Evolutionary conservation across 2,329 filamentous ascomycete species (phyloP), one percentile per base, ranked within the genome.

Genomic region (Fusarium sp.): DNA sequence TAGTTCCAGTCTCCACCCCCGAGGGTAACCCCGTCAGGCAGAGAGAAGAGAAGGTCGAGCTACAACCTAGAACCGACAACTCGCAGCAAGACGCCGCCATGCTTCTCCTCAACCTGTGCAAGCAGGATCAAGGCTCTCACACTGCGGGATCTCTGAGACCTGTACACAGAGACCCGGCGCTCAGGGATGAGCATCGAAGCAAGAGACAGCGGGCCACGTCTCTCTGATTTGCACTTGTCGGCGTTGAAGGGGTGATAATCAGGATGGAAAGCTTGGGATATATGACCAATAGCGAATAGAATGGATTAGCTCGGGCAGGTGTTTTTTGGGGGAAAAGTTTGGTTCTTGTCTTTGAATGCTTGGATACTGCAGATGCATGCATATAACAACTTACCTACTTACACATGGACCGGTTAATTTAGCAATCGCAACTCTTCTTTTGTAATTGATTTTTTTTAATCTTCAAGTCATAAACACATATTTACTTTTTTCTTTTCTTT

Each of bases 171-270:
- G 47, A 62, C 35, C 20, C 47, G 7, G 31, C 10, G 1, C 9
- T 60, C 7, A 34, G 52, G 6, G 71, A 76, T n/a, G 56, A 52
- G 20, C 77, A 77, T 58, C 73, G 76, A 14, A 73, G 52, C 47
- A 79, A 79, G 69, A 73, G 77, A 70, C 63, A 71, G 27, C 68
- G 77, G 42, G 66, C 73, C 9, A 67, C 64, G 56, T 75, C 71
- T 20, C 62, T 68, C 50, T 79, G 31, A 59, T 57, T 34, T 37
- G 6, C 13, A 22, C n/a, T 59, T 38, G 50, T 24, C 34, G 20
- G n/a, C 18, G 31, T 34, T 34, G 31, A 38, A 40, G 18, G 16
- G 20, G 2, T 7, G 40, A 54, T 35, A 18, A 42, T 56, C 47
- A 18, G 38, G 24, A 62, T 50, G 59, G 59, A 42, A 45, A 37